Evolutionary conservation across 225 moss, liverwort and hornwort species (phyloP).

Genomic region (Physcomitrellopsis africana): DNA sequence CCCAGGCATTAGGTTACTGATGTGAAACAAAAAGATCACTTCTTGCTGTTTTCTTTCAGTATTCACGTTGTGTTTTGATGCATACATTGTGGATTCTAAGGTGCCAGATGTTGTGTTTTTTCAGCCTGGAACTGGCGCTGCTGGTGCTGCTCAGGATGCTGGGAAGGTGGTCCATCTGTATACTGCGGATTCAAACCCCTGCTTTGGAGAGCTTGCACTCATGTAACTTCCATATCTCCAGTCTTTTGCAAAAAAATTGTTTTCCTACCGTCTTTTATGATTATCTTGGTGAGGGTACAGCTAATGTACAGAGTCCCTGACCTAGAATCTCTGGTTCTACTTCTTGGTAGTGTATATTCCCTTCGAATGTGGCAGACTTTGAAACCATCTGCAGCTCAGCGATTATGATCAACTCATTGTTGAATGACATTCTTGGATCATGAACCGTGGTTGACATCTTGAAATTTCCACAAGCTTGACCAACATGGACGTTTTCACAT

Average conservation of each 20-base stretch:
- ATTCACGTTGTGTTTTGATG: background rate
- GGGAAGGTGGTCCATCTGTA: conserved; percentile 49
- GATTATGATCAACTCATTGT: no score
- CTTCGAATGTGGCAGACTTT: no score
- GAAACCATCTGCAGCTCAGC: no score
- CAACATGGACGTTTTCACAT: no score
- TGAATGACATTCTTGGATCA: no score
- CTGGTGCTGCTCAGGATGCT: conserved; percentile 31
- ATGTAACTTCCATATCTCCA: conserved; percentile 39
- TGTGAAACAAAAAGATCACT: no score
- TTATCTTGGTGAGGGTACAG: background rate
- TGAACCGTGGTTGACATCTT: no score
- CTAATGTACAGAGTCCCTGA: background rate
- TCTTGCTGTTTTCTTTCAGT: no score
- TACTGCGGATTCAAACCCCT: conserved; percentile 43
- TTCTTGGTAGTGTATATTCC: no score
- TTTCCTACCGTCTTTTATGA: background rate
- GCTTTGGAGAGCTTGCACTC: conserved; percentile 70
- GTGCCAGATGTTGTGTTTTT: background rate
- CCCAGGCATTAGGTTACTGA: no score
- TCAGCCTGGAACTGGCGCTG: conserved; percentile 40
- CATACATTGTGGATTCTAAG: conserved; percentile 3
- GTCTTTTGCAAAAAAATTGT: background rate
- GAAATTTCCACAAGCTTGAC: no score
- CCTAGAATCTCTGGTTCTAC: background rate